phyloP scores from a whole-genome alignment of 1,139 yeast genomes.

The Scheffersomyces cryptocercus region DNA sequence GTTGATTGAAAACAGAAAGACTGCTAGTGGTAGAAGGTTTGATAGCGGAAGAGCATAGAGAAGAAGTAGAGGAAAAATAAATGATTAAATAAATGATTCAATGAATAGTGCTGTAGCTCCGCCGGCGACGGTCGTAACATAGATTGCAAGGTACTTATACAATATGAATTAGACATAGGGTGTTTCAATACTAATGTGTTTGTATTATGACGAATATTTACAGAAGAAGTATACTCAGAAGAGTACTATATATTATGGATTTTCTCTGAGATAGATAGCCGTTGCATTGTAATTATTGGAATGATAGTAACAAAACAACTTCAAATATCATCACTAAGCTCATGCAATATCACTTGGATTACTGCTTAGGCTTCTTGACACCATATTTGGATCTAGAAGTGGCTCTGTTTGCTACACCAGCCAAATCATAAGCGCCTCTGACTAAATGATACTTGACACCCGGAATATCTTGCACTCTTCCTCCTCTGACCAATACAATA shows the following conservation, averaged over 20 bases:
- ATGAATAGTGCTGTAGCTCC: no score
- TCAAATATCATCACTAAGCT: background rate
- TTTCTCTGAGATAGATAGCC: no score
- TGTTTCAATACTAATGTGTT: no score
- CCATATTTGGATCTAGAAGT: conserved; percentile 94
- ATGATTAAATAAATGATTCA: no score
- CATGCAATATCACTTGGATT: background rate
- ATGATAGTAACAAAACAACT: background rate
- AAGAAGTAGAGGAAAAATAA: no score
- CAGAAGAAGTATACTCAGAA: no score
- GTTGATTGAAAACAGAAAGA: conserved; percentile 65
- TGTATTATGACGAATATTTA: no score
- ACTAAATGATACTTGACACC: conserved; percentile 96
- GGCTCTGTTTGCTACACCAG: conserved; percentile 91
- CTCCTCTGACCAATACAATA: conserved; percentile 94
- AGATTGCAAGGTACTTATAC: no score
- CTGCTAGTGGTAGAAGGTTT: conserved; percentile 82
- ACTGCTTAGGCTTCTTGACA: conserved; percentile 75
- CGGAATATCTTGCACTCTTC: conserved; percentile 96
- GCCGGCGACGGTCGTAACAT: no score
- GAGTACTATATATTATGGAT: no score
- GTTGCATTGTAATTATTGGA: background rate
- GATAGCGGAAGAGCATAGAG: conserved; percentile 23
- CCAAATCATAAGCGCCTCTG: conserved; percentile 91
- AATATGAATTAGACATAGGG: no score